Percentiles rank a stretch among this genome's conserved stretches.
Conservation (phyloP, 306 rosid species). For the Quercus mongolica region DNA sequence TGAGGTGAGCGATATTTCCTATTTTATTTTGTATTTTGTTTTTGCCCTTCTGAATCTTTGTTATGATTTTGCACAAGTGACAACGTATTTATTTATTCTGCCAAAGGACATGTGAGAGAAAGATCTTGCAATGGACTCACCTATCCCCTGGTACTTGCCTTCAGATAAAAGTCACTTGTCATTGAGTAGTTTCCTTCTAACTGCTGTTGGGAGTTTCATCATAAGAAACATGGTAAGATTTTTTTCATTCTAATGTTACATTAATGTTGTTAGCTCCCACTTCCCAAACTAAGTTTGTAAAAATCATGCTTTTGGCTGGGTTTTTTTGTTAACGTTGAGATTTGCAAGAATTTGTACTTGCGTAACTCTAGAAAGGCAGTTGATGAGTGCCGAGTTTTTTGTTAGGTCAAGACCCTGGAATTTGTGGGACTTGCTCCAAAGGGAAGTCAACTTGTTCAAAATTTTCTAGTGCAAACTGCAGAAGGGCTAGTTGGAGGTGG, state of each 20-base stretch:
- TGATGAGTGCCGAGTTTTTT: slow-evolving; percentile 5
- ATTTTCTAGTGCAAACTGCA: slow-evolving; percentile 84
- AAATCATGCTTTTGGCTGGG: neutral
- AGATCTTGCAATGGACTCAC: slow-evolving; percentile 71
- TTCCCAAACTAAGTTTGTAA: neutral
- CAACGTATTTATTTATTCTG: neutral
- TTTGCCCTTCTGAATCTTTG: neutral
- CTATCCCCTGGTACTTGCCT: slow-evolving; percentile 88
- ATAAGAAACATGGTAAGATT: slow-evolving; percentile 78
- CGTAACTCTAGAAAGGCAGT: neutral
- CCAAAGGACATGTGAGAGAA: slow-evolving; percentile 77
- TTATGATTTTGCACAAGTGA: slow-evolving; percentile 8
- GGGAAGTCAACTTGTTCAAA: slow-evolving; percentile 91
- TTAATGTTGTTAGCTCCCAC: neutral
- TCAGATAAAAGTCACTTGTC: slow-evolving; percentile 82
- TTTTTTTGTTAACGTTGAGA: too few species aligned
- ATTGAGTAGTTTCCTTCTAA: slow-evolving; percentile 81
- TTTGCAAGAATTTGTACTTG: too few species aligned
- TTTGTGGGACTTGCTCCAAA: slow-evolving; percentile 76
- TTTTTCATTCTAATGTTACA: neutral
- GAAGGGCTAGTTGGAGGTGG: slow-evolving; percentile 93
- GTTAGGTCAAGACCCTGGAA: slow-evolving; percentile 78
- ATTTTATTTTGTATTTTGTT: neutral
- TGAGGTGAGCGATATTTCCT: slow-evolving; percentile 53
- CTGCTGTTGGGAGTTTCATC: slow-evolving; percentile 76